A percentile compares a stretch with the other conserved stretches of the same genome.
phyloP scores from a whole-genome alignment of 768 basidiomycete species.

The Suillus plorans region DNA sequence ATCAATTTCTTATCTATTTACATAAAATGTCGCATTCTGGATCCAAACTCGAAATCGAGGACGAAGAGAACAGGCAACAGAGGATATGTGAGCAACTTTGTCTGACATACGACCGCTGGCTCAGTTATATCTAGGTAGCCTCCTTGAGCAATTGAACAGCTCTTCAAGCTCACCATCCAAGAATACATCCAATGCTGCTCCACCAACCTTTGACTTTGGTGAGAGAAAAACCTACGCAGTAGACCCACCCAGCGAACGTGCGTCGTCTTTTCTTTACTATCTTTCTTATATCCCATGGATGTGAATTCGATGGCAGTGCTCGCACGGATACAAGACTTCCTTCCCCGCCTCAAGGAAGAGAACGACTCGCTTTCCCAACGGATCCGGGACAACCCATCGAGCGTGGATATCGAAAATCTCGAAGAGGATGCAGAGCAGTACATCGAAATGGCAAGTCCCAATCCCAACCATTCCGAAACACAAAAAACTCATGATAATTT shows the following conservation, averaged over 20 bases:
- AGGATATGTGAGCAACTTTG: constrained; percentile 39
- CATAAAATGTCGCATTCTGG: constrained; percentile 7
- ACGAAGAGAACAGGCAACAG: constrained; percentile 42
- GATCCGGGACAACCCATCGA: constrained; percentile 48
- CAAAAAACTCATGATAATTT: background rate
- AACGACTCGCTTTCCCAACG: constrained; percentile 52
- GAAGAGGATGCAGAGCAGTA: constrained; percentile 46
- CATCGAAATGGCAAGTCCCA: constrained; percentile 60
- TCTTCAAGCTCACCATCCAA: constrained; percentile 15
- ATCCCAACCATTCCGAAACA: background rate
- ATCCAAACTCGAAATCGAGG: constrained; percentile 44
- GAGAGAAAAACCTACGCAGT: constrained; percentile 36
- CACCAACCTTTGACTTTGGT: constrained; percentile 36
- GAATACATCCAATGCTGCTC: constrained; percentile 5
- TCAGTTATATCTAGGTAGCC: constrained; percentile 31
- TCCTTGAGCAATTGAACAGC: constrained; percentile 41
- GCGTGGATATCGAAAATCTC: constrained; percentile 71
- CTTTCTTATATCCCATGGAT: background rate
- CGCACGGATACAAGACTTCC: constrained; percentile 62
- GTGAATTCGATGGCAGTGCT: constrained; percentile 47
- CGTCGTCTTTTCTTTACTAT: constrained; percentile 20
- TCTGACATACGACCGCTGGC: constrained; percentile 3
- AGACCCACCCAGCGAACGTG: constrained; percentile 50
- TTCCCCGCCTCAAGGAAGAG: constrained; percentile 65
- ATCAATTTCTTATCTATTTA: constrained; percentile 2